Evolutionary conservation across 2,329 filamentous ascomycete species (phyloP).

Genomic region (Nectriaceae sp.): DNA sequence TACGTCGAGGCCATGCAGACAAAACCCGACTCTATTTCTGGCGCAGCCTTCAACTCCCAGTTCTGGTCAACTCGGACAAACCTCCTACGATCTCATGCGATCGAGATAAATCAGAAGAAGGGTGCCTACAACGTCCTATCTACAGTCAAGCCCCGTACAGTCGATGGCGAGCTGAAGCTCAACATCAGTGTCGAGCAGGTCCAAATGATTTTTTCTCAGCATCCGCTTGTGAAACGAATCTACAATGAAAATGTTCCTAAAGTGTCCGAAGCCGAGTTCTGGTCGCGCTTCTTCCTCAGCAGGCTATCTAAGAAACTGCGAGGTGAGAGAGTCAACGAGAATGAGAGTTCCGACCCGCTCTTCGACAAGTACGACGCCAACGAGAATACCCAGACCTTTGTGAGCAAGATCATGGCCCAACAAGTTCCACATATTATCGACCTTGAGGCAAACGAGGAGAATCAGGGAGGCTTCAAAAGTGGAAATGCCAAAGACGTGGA

Average conservation of each 20-base stretch:
- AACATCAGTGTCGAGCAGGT: slow-evolving; percentile 92
- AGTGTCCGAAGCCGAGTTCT: slow-evolving; percentile 79
- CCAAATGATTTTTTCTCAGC: slow-evolving; percentile 88
- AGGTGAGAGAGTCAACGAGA: slow-evolving; percentile 81
- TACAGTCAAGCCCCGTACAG: slow-evolving; percentile 70
- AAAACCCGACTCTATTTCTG: slow-evolving; percentile 81
- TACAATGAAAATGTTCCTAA: slow-evolving; percentile 93
- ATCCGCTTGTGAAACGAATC: slow-evolving; percentile 84
- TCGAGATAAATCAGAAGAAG: slow-evolving; percentile 81
- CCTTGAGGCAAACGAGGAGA: slow-evolving; percentile 90
- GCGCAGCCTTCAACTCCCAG: slow-evolving; percentile 81
- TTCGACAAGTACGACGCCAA: slow-evolving; percentile 84
- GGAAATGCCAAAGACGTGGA: slow-evolving; percentile 89
- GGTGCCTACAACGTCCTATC: slow-evolving; percentile 94
- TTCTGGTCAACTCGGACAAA: slow-evolving; percentile 93
- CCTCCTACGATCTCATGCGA: slow-evolving; percentile 84
- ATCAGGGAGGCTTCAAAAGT: slow-evolving; percentile 77
- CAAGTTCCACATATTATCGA: slow-evolving; percentile 89
- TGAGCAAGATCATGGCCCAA: slow-evolving; percentile 57
- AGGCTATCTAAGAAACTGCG: slow-evolving; percentile 87
- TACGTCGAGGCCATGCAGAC: slow-evolving; percentile 83
- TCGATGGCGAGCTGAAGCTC: slow-evolving; percentile 64
- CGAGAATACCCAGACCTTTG: slow-evolving; percentile 60
- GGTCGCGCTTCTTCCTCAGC: slow-evolving; percentile 92
- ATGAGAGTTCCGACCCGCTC: slow-evolving; percentile 73